A percentile compares a stretch with the other conserved stretches of the same genome.
phyloP scores from a whole-genome alignment of 176 grass and related monocot genomes.

The Triticum urartu region DNA sequence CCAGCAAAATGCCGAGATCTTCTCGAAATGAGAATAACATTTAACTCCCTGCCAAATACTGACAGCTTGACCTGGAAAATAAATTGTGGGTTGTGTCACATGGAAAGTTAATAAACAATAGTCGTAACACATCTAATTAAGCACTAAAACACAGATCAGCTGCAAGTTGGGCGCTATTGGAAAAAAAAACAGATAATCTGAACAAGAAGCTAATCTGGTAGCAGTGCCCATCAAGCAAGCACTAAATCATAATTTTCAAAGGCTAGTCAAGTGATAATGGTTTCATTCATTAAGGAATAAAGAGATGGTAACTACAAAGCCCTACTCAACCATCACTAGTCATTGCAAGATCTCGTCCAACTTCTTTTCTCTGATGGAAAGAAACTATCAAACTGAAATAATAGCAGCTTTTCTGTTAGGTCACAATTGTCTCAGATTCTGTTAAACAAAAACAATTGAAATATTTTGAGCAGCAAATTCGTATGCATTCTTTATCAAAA shows the following conservation, averaged over 20 bases:
- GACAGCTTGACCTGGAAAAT: slow-evolving; percentile 71
- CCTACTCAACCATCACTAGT: background rate
- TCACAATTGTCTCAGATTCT: background rate
- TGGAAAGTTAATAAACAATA: slow-evolving; percentile 12
- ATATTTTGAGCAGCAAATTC: background rate
- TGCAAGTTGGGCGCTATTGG: background rate
- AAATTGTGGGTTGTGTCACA: background rate
- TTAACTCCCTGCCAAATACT: slow-evolving; percentile 87
- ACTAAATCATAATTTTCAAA: slow-evolving; percentile 12
- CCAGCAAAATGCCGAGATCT: slow-evolving; percentile 97
- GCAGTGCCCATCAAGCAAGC: background rate
- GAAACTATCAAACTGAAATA: slow-evolving; percentile 13
- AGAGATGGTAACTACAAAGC: slow-evolving; percentile 9
- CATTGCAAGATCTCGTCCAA: background rate
- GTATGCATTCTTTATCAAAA: background rate
- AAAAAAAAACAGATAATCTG: background rate
- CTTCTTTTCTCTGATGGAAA: slow-evolving; percentile 14
- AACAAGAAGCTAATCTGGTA: slow-evolving; percentile 18
- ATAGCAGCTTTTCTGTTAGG: background rate
- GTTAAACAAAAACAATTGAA: background rate
- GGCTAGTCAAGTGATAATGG: background rate
- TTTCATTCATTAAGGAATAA: slow-evolving; percentile 11
- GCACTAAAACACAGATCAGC: background rate
- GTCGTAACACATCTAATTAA: background rate
- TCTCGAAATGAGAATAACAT: slow-evolving; percentile 75